Conservation (phyloP, 148 eudicot species). For the Rhododendron vialii region DNA sequence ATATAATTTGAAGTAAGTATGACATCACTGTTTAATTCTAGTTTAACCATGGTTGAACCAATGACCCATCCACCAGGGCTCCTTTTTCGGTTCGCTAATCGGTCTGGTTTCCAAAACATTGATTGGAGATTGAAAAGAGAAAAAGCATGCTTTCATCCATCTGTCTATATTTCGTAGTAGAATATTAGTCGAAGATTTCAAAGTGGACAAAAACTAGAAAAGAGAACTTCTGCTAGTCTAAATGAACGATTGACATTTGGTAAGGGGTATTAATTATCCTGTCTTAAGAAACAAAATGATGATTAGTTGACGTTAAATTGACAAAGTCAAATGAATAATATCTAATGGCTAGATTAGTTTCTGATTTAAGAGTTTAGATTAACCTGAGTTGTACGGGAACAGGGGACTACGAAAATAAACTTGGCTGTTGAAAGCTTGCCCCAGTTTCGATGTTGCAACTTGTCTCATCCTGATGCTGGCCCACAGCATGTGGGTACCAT, state of each 20-base stretch:
- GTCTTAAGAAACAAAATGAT: neutral
- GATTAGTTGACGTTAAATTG: neutral
- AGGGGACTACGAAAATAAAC: slow-evolving; percentile 96
- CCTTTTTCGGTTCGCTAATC: neutral
- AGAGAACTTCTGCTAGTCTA: neutral
- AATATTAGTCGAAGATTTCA: neutral
- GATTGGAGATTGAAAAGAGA: neutral
- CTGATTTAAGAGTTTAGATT: neutral
- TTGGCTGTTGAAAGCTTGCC: slow-evolving; percentile 84
- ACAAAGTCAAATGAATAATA: neutral
- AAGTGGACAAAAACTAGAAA: neutral
- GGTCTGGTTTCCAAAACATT: neutral
- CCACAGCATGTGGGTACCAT: slow-evolving; percentile 95
- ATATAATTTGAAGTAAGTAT: neutral
- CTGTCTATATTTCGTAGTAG: neutral
- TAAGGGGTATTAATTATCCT: neutral
- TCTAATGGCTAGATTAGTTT: neutral
- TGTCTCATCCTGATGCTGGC: slow-evolving; percentile 46
- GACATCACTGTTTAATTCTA: neutral
- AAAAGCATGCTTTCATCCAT: neutral
- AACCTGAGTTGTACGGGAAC: slow-evolving; percentile 19
- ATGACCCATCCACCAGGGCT: neutral
- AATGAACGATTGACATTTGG: neutral
- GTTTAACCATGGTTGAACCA: neutral
- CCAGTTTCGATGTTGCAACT: slow-evolving; percentile 60